Conservation (phyloP, 2,329 filamentous ascomycete genomes). For the Bipolaris cookei region DNA sequence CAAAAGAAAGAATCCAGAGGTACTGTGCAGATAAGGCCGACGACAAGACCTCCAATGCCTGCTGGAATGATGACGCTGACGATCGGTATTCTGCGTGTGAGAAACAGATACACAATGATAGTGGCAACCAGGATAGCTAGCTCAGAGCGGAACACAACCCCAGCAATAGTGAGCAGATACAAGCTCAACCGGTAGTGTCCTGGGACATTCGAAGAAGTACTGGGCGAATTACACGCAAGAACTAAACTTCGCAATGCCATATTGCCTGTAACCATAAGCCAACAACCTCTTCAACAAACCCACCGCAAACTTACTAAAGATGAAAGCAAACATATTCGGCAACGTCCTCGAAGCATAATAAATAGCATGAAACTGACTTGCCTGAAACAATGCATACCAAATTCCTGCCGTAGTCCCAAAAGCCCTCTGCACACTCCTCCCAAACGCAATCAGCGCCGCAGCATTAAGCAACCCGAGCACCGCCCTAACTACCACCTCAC, state of each 20-base stretch:
- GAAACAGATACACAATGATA: slow-evolving; percentile 69
- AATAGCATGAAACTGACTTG: slow-evolving; percentile 87
- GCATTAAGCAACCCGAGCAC: slow-evolving; percentile 81
- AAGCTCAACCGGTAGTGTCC: slow-evolving; percentile 69
- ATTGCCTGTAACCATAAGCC: slow-evolving; percentile 60
- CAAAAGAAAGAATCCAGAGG: slow-evolving; percentile 92
- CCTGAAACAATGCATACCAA: slow-evolving; percentile 82
- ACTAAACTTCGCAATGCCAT: slow-evolving; percentile 64
- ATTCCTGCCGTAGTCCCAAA: slow-evolving; percentile 72
- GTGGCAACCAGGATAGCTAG: slow-evolving; percentile 79
- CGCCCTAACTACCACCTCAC: slow-evolving; percentile 64
- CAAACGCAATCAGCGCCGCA: slow-evolving; percentile 69
- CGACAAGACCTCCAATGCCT: slow-evolving; percentile 67
- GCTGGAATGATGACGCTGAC: slow-evolving; percentile 67
- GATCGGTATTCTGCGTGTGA: slow-evolving; percentile 61
- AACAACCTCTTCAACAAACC: neutral
- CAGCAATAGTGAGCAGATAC: slow-evolving; percentile 77
- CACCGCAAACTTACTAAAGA: slow-evolving; percentile 67
- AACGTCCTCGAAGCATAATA: slow-evolving; percentile 92
- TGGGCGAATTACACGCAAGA: slow-evolving; percentile 52
- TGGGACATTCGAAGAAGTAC: slow-evolving; percentile 43
- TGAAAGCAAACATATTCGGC: slow-evolving; percentile 96
- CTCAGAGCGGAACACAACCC: slow-evolving; percentile 87
- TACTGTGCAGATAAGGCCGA: slow-evolving; percentile 73
- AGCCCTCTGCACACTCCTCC: slow-evolving; percentile 65